Base-by-base conservation (phyloP, 176 grass and related monocot species). In the Lolium rigidum region DNA sequence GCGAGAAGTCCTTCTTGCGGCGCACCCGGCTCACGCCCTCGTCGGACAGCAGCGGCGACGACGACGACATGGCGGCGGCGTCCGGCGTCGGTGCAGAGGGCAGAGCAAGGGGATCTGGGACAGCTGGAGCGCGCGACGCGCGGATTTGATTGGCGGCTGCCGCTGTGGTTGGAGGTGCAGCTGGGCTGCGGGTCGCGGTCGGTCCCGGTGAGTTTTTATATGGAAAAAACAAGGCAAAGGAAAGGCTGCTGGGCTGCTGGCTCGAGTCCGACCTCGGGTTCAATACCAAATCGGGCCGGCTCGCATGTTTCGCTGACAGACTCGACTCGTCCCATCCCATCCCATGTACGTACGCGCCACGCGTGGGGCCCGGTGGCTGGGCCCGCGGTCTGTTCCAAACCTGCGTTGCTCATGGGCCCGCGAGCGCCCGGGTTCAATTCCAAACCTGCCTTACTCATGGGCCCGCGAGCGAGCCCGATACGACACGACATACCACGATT, bases 1-100 rank as follows among this genome's bases (percentile, higher is more conserved):
- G 58, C 20, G 50, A n/a, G 24, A 93, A 93, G 21, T 84, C 77
- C 57, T 90, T 87, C 13, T 81, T 89, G 13, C 79, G 61, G 7
- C 67, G 28, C 20, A 84, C 61, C 59, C 52, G 62, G 43, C 56
- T 59, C 80, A 79, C n/a, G 20, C 46, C 52, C 11, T 58, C 77
- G 21, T 2, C 60, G 10, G 16, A 2, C 0, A 57, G 50, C 0
- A 37, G 50, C 88, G 6, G 0, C 25, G 80, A 0, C 12, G 37
- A 37, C 26, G 26, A 28, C 18, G 71, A 76, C 48, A 54, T 75
- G 47, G 47, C 48, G 73, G 73, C 48, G 73, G 48, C 47, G 44
- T 13, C 11, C 1, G 67, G 67, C 37, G 71, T 2, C 3, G 22
- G 13, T 16, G 9, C 17, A 6, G 61, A 31, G 25, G 26, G 26